Base-by-base conservation (phyloP, 2,329 filamentous ascomycete species). In the Penicillium sp. region DNA sequence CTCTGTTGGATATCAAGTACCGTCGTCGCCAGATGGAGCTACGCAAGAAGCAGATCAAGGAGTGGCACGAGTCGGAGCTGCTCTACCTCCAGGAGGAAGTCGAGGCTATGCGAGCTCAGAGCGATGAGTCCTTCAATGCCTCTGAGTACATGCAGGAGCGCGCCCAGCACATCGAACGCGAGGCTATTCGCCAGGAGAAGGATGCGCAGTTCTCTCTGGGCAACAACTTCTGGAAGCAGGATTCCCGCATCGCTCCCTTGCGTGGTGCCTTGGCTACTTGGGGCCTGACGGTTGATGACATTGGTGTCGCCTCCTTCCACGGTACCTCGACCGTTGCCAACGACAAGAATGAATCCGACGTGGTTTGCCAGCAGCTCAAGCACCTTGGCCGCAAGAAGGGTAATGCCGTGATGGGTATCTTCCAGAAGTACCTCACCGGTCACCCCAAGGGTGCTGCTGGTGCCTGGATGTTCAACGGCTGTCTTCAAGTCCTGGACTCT, bases 401-500 rank as follows among this genome's bases (percentile, higher is more conserved):
- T 69, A 99, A 99, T 70, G 92, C 94, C 29, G 82, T 99, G 14
- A 79, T 97, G 62, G 94, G 92, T 81, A 92, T 99, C 74, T 99
- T 97, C 89, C 94, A 99, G 79, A 99, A 99, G 79, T 97, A 95
- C 76, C 87, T 99, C 59, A 99, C 95, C 52, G 94, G 94, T 76
- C 94, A 99, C 75, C 94, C 94, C 69, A 99, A 99, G 86, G 94
- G 94, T 87, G 93, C 94, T 69, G 94, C 94, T 57, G 94, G 94
- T 81, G 94, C 93, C 47, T 99, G 94, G 92, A 99, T 99, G 94
- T 87, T 99, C 84, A 99, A 99, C 81, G 94, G 94, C 63, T 94
- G 90, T 75, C 81, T 99, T 73, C 94, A 99, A 76, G 91, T 97
- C 44, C 85, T 99, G 67, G 96, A 97, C 81, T 88, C 84, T 49